Conservation (phyloP, 2,329 filamentous ascomycete genomes). For the Claviceps sorghi region DNA sequence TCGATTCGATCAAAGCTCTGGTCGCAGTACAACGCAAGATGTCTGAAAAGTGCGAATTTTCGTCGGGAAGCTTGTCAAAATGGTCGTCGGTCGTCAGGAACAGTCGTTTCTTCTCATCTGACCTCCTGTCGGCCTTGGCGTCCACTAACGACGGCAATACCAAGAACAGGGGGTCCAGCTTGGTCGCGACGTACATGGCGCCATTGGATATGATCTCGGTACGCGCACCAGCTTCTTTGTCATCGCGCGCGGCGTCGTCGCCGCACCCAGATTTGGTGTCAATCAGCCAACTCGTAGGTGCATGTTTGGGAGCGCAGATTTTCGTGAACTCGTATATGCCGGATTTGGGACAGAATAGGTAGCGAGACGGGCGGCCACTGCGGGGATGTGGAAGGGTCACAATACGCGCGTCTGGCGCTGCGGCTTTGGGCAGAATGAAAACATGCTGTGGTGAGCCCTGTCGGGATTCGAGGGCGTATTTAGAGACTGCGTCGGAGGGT, state of each 20-base stretch:
- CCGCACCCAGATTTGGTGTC: constrained; percentile 16
- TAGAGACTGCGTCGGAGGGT: constrained; percentile 16
- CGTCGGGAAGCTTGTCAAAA: constrained; percentile 44
- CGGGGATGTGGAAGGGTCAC: constrained; percentile 46
- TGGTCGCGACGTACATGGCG: constrained; percentile 70
- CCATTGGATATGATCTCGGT: constrained; percentile 44
- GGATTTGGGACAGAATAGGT: constrained; percentile 45
- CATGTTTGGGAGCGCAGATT: constrained; percentile 35
- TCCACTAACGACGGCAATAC: constrained; percentile 56
- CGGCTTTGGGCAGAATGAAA: constrained; percentile 45
- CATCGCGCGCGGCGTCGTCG: constrained; percentile 9
- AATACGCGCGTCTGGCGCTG: constrained; percentile 39
- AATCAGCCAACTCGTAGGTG: constrained; percentile 49
- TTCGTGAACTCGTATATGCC: constrained; percentile 53
- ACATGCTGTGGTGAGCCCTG: constrained; percentile 34
- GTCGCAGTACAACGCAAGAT: constrained; percentile 36
- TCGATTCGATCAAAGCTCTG: constrained; percentile 40
- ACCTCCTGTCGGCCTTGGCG: constrained; percentile 22
- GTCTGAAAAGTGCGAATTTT: constrained; percentile 42
- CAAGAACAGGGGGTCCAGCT: constrained; percentile 73
- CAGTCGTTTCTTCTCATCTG: constrained; percentile 39
- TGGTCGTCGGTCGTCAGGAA: constrained; percentile 61
- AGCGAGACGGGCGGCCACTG: constrained; percentile 38
- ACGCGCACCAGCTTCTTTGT: constrained; percentile 7
- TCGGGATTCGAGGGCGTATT: constrained; percentile 26